These are phyloP conservation scores for Ascochyta fabae DNA, from an alignment of 2,329 filamentous ascomycete genomes.

Conservation along the genomic window DNA sequence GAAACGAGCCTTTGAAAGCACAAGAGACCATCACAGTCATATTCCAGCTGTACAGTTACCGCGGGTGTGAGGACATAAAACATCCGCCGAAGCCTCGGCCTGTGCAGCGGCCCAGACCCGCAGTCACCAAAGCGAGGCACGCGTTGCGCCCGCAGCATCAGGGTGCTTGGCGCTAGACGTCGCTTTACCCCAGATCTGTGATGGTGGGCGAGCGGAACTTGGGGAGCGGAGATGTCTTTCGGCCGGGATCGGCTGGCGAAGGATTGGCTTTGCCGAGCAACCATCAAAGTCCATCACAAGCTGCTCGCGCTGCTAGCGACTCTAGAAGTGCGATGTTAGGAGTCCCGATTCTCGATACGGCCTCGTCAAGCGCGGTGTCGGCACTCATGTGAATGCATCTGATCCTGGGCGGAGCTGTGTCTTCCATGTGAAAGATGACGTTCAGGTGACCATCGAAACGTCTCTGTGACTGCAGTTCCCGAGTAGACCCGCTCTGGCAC, in stretches of 20 bases:
- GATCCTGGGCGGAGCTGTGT: neutral
- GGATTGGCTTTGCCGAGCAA: slow-evolving; percentile 15
- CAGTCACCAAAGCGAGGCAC: slow-evolving; percentile 25
- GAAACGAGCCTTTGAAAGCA: slow-evolving; percentile 14
- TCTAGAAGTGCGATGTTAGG: neutral
- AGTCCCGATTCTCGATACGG: slow-evolving; percentile 1
- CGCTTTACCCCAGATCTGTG: slow-evolving; percentile 40
- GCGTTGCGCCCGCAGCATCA: slow-evolving; percentile 24
- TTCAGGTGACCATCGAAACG: slow-evolving; percentile 28
- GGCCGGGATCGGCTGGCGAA: slow-evolving; percentile 39
- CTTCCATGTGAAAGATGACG: slow-evolving; percentile 47
- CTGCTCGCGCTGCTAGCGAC: neutral
- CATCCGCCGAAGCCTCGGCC: slow-evolving; percentile 44
- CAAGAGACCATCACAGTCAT: slow-evolving; percentile 36
- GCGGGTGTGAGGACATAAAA: slow-evolving; percentile 43
- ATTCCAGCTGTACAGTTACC: slow-evolving; percentile 27
- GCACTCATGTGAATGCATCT: slow-evolving; percentile 8
- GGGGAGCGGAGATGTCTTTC: slow-evolving; percentile 29
- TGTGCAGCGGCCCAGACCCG: slow-evolving; percentile 16
- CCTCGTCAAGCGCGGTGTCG: neutral
- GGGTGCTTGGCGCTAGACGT: slow-evolving; percentile 28
- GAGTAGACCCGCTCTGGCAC: slow-evolving; percentile 28
- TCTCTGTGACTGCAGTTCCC: slow-evolving; percentile 28
- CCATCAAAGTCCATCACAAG: neutral
- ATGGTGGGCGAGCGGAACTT: slow-evolving; percentile 47